A percentile compares a stretch with the other conserved stretches of the same genome.
Evolutionary conservation across 2,329 filamentous ascomycete species (phyloP).

Genomic region (Aspergillus sergii): DNA sequence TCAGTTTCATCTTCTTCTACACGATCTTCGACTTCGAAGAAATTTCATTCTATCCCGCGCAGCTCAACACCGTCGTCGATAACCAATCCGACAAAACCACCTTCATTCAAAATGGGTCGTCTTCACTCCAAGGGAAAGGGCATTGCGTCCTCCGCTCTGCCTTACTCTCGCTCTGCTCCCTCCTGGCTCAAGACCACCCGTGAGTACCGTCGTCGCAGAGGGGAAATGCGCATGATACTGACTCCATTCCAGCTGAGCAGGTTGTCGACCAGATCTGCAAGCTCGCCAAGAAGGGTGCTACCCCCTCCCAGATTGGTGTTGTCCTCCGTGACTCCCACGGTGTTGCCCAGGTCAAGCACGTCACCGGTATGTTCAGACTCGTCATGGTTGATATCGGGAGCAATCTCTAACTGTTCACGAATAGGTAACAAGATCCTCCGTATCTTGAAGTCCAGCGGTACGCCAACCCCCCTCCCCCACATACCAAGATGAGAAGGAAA

Average conservation of each 20-base stretch:
- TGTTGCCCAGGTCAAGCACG: slow-evolving; percentile 95
- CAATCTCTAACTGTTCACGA: slow-evolving; percentile 42
- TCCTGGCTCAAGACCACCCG: slow-evolving; percentile 97
- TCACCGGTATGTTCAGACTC: slow-evolving; percentile 73
- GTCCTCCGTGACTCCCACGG: slow-evolving; percentile 97
- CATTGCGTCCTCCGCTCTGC: slow-evolving; percentile 92
- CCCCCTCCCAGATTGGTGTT: slow-evolving; percentile 98
- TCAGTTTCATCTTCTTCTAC: background rate
- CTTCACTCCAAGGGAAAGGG: slow-evolving; percentile 99
- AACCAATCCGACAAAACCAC: slow-evolving; percentile 25
- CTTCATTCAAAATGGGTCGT: slow-evolving; percentile 60
- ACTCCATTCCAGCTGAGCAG: slow-evolving; percentile 66
- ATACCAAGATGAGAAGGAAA: slow-evolving; percentile 27
- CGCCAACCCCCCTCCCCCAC: slow-evolving; percentile 40
- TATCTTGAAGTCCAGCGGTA: slow-evolving; percentile 98
- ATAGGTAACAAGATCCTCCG: slow-evolving; percentile 99
- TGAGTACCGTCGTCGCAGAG: background rate
- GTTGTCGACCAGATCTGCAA: slow-evolving; percentile 99
- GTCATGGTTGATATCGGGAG: background rate
- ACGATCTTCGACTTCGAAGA: background rate
- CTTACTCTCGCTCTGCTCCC: slow-evolving; percentile 91
- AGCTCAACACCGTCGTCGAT: slow-evolving; percentile 33
- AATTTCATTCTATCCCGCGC: slow-evolving; percentile 4
- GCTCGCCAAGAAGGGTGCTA: slow-evolving; percentile 98
- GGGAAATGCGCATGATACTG: background rate